A percentile compares a stretch with the other conserved stretches of the same genome.
These are phyloP conservation scores for Hydnomerulius pinastri DNA, from an alignment of 768 basidiomycete species.

Conservation along the genomic window DNA sequence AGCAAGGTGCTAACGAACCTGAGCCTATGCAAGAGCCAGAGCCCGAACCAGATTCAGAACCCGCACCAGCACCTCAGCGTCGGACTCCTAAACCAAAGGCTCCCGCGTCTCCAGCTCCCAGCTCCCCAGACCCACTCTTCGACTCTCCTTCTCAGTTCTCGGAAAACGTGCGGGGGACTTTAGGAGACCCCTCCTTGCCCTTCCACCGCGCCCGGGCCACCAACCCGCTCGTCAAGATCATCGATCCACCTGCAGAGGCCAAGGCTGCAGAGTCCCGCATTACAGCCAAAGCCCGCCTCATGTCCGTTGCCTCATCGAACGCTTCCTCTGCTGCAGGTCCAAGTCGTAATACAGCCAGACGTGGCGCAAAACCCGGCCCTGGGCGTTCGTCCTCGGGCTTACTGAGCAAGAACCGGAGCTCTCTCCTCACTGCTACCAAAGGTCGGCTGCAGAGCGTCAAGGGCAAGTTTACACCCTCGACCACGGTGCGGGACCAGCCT, in stretches of 20 bases:
- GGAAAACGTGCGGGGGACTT: slow-evolving; percentile 9
- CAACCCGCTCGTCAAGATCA: slow-evolving; percentile 56
- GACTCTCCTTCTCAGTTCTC: slow-evolving; percentile 21
- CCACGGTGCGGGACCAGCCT: slow-evolving; percentile 15
- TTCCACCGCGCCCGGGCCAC: slow-evolving; percentile 49
- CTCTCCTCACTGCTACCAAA: slow-evolving; percentile 55
- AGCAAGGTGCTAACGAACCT: slow-evolving; percentile 21
- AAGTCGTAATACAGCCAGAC: slow-evolving; percentile 10
- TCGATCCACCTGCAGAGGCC: slow-evolving; percentile 38
- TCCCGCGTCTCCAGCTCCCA: slow-evolving; percentile 12
- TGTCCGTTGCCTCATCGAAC: slow-evolving; percentile 20
- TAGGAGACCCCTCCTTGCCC: slow-evolving; percentile 18
- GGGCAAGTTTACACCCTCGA: slow-evolving; percentile 37
- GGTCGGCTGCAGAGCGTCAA: slow-evolving; percentile 53
- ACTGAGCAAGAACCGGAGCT: slow-evolving; percentile 44
- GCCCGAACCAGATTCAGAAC: slow-evolving; percentile 1
- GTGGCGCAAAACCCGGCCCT: slow-evolving; percentile 45
- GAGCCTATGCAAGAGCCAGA: slow-evolving; percentile 1
- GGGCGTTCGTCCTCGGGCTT: slow-evolving; percentile 51
- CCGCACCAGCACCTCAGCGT: not conserved
- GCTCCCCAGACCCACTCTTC: slow-evolving; percentile 29
- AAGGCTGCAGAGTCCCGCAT: slow-evolving; percentile 41
- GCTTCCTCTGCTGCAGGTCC: slow-evolving; percentile 11
- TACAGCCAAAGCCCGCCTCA: slow-evolving; percentile 50
- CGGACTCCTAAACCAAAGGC: not conserved